Evolutionary conservation across 177 flowering plant genomes (phyloP).

Genomic region (Tripterygium wilfordii): DNA sequence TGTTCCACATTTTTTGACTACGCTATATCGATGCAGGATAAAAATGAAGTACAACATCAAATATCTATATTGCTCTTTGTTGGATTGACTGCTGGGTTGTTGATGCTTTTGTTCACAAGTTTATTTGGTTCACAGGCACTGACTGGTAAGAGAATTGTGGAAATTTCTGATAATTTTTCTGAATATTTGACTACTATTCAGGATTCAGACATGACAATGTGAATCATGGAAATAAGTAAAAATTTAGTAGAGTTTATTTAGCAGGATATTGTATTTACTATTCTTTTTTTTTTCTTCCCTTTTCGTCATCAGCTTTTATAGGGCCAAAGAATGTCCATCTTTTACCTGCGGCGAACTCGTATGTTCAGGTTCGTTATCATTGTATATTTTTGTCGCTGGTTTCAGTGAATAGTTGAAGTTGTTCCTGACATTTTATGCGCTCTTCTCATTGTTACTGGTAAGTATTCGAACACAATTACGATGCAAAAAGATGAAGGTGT

Average conservation of each 20-base stretch:
- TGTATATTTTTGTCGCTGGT: too few species aligned
- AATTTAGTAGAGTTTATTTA: neutral
- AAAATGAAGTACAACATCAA: slow-evolving; percentile 73
- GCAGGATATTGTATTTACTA: neutral
- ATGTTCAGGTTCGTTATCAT: slow-evolving; percentile 65
- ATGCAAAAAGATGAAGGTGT: too few species aligned
- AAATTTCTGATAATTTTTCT: neutral
- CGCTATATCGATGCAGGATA: slow-evolving; percentile 51
- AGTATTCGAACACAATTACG: too few species aligned
- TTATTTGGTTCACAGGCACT: slow-evolving; percentile 62
- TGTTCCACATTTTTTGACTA: slow-evolving; percentile 2
- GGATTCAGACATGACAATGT: too few species aligned
- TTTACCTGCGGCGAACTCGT: slow-evolving; percentile 78
- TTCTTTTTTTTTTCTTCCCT: slow-evolving; percentile 5
- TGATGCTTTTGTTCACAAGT: slow-evolving; percentile 72
- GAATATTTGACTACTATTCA: neutral
- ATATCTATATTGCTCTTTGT: slow-evolving; percentile 84
- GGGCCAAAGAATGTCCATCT: slow-evolving; percentile 67
- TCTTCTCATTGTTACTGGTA: too few species aligned
- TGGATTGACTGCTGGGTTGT: slow-evolving; percentile 68
- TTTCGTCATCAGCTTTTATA: slow-evolving; percentile 92
- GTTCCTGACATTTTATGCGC: too few species aligned
- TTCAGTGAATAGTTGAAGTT: too few species aligned
- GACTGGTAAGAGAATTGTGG: slow-evolving; percentile 42
- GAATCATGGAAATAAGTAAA: too few species aligned